Conservation (phyloP, 805 yeast genomes). For the Monosporozyma servazzii region DNA sequence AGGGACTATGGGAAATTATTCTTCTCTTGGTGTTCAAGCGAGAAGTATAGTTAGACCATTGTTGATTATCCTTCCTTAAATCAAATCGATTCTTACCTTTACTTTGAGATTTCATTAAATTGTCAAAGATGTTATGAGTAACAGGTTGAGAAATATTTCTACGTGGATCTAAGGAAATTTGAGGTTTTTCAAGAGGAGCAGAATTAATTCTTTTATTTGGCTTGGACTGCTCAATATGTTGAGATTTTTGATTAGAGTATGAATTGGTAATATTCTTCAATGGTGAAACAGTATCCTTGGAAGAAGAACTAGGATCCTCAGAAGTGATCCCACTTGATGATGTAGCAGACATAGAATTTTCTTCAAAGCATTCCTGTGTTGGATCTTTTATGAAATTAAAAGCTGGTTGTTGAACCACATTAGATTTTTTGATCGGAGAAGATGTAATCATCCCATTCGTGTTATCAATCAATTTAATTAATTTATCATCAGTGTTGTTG, state of each 20-base stretch:
- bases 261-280: conserved; percentile 7
- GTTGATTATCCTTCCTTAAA: not conserved
- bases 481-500: not conserved
- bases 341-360: not conserved
- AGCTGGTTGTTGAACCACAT: conserved; percentile 2
- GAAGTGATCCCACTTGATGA: not conserved
- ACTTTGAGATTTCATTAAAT: conserved; percentile 2
- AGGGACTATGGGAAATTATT: not conserved
- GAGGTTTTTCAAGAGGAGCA: not conserved
- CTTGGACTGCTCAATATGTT: not conserved
- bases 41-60: conserved; percentile 2
- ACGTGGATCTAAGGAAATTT: conserved; percentile 25
- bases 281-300: not conserved
- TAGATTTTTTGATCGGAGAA: not conserved
- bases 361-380: not conserved
- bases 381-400: conserved; percentile 1
- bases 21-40: not conserved
- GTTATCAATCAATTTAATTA: not conserved
- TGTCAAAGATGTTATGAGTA: conserved; percentile 8
- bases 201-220: not conserved
- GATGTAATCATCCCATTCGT: not conserved
- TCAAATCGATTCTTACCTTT: not conserved
- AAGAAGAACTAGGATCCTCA: not conserved
- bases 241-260: not conserved
- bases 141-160: conserved; percentile 24